phyloP scores from a whole-genome alignment of 495 filamentous ascomycete genomes.

The Peziza echinospora region DNA sequence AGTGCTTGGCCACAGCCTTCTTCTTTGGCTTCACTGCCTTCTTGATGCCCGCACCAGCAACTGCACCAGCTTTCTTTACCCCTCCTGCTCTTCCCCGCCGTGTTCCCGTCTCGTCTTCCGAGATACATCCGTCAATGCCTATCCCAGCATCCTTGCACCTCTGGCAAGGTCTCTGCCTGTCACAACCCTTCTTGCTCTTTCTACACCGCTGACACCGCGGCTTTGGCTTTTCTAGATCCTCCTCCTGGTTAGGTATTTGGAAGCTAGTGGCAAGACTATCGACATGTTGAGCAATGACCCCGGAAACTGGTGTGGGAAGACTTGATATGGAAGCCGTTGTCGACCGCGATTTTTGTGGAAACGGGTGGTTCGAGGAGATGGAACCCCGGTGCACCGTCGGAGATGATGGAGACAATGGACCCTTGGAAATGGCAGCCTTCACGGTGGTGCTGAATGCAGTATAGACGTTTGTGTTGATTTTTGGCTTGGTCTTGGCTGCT shows the following conservation, averaged over 20 bases:
- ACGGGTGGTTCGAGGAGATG: not conserved
- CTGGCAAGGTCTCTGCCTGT: slow-evolving; percentile 82
- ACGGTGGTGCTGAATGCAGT: not conserved
- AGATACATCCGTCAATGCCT: slow-evolving; percentile 74
- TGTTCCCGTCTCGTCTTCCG: slow-evolving; percentile 90
- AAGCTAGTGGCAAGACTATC: slow-evolving; percentile 3
- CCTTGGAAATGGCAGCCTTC: not conserved
- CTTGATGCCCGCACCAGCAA: slow-evolving; percentile 2
- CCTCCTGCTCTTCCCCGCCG: slow-evolving; percentile 60
- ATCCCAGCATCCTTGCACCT: slow-evolving; percentile 92
- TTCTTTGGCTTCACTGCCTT: not conserved
- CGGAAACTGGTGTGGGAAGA: not conserved
- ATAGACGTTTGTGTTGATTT: not conserved
- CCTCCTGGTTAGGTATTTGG: slow-evolving; percentile 7
- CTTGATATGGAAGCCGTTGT: not conserved
- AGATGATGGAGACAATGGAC: not conserved
- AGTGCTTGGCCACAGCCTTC: not conserved
- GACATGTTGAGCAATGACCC: not conserved
- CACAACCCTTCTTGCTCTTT: slow-evolving; percentile 98
- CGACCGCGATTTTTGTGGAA: not conserved
- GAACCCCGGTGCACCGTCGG: not conserved
- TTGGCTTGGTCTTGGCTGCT: not conserved
- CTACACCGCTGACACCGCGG: slow-evolving; percentile 94
- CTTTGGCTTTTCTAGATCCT: slow-evolving; percentile 29
- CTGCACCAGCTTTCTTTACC: slow-evolving; percentile 14